phyloP scores from a whole-genome alignment of 2,329 filamentous ascomycete genomes.

The Venturia aucupariae region DNA sequence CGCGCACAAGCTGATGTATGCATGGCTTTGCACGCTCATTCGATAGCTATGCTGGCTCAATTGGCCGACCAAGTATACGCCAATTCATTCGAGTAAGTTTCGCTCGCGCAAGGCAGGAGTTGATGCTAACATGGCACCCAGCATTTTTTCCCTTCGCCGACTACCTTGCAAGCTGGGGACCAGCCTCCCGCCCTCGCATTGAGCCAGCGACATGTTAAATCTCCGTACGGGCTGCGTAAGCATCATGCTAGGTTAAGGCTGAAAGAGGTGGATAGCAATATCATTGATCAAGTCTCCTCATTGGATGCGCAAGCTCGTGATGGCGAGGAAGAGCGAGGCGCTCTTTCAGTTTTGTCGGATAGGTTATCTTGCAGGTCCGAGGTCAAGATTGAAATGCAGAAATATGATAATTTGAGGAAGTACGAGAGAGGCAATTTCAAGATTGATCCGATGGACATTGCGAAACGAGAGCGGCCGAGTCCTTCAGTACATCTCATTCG shows the following conservation, averaged over 20 bases:
- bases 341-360: neutral
- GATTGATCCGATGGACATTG: neutral
- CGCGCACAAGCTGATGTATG: slow-evolving; percentile 2
- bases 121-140: neutral
- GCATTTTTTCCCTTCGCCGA: neutral
- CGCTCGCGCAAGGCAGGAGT: neutral
- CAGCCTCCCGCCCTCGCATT: neutral
- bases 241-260: neutral
- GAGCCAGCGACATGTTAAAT: neutral
- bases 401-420: neutral
- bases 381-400: neutral
- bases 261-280: neutral
- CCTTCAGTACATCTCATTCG: neutral
- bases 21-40: neutral
- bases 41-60: neutral
- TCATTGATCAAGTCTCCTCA: neutral
- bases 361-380: neutral
- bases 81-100: neutral
- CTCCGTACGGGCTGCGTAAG: neutral
- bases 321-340: neutral
- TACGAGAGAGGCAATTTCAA: neutral
- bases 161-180: neutral
- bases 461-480: neutral
- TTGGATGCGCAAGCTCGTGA: neutral
- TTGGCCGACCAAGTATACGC: neutral